Evolutionary conservation across 164 flowering plant species (phyloP).

Genomic region (Macadamia tetraphylla): DNA sequence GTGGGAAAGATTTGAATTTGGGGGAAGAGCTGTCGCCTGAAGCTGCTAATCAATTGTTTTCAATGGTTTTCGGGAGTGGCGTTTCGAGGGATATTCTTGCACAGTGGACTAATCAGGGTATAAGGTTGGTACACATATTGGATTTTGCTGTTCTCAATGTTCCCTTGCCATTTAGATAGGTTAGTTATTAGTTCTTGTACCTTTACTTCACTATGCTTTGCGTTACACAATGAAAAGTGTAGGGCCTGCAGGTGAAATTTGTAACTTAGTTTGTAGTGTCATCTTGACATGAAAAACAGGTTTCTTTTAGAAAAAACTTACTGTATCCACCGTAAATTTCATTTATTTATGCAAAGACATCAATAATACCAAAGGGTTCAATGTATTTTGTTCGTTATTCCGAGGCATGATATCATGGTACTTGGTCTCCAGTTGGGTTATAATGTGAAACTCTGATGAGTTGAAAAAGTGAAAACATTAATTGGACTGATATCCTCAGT

Average conservation of each 20-base stretch:
- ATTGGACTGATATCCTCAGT: too few relatives aligned
- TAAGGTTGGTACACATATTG: constrained; percentile 46
- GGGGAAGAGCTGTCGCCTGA: constrained; percentile 38
- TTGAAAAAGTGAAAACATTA: too few relatives aligned
- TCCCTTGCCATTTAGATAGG: not conserved
- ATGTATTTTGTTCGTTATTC: too few relatives aligned
- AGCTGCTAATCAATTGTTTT: constrained; percentile 64
- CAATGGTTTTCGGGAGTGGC: constrained; percentile 67
- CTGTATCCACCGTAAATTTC: not conserved
- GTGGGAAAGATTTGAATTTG: constrained; percentile 16
- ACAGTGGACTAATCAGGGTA: constrained; percentile 98
- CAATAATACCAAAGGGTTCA: too few relatives aligned
- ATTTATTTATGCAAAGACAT: too few relatives aligned
- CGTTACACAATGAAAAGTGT: not conserved
- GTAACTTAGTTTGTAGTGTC: not conserved
- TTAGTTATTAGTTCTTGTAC: not conserved
- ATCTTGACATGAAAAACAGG: not conserved
- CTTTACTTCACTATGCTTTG: not conserved
- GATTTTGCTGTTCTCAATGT: not conserved
- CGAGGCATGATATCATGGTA: too few relatives aligned
- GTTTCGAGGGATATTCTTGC: constrained; percentile 67
- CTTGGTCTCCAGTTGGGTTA: too few relatives aligned
- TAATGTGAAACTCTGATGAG: too few relatives aligned
- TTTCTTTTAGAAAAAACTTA: not conserved
- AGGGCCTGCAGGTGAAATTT: not conserved